These are phyloP conservation scores for Sanguinoderma infundibulare DNA, from an alignment of 1,284 basidiomycete genomes.

Conservation along the genomic window DNA sequence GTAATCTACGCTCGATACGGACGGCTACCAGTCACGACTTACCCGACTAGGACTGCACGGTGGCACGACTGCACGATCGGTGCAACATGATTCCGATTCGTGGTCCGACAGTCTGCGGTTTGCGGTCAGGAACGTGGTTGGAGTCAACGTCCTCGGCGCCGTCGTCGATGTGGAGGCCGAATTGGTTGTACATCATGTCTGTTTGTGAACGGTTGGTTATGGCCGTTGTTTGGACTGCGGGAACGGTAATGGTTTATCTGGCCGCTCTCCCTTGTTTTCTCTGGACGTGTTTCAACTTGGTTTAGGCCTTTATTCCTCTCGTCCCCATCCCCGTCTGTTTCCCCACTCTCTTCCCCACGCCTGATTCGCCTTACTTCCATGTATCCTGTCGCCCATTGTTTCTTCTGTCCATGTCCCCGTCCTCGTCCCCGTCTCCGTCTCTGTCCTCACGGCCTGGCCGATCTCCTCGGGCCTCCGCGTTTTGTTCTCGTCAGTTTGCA, in stretches of 20 bases:
- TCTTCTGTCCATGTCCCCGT: too few relatives aligned
- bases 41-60: background rate
- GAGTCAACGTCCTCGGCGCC: background rate
- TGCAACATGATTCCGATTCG: background rate
- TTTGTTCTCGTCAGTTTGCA: background rate
- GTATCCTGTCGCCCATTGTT: background rate
- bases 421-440: too few relatives aligned
- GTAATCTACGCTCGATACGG: slow-evolving; percentile 1
- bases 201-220: background rate
- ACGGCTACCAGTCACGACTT: background rate
- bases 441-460: background rate
- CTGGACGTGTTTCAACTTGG: too few relatives aligned
- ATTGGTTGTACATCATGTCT: background rate
- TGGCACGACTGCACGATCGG: background rate
- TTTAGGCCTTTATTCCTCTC: background rate
- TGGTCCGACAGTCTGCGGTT: background rate
- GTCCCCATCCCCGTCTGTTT: background rate
- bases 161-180: background rate
- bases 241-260: background rate
- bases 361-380: background rate
- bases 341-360: background rate
- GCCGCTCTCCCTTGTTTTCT: background rate
- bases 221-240: background rate
- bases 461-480: background rate
- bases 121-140: background rate